A percentile compares a stretch with the other conserved stretches of the same genome.
phyloP scores from a whole-genome alignment of 352 stramenopile genomes.

The Pythium vanterpoolii region DNA sequence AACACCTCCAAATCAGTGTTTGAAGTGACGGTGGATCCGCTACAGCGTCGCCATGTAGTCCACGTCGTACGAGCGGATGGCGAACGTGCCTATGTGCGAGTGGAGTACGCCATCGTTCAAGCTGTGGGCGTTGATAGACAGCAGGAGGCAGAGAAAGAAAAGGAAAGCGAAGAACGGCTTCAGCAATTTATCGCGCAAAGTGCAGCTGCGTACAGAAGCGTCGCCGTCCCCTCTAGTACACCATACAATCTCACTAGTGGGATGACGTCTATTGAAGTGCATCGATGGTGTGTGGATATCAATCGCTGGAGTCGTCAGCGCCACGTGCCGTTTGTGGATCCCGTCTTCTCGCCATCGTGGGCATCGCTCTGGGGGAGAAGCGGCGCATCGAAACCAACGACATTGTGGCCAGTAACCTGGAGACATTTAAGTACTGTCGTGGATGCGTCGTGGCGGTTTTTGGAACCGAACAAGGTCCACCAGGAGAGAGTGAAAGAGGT shows the following conservation, averaged over 20 bases:
- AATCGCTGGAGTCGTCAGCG: slow-evolving; percentile 33
- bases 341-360: slow-evolving; percentile 23
- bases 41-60: slow-evolving; percentile 35
- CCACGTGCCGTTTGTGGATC: slow-evolving; percentile 37
- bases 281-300: slow-evolving; percentile 28
- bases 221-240: background rate
- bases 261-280: background rate
- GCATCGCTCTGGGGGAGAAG: background rate
- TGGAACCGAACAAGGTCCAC: background rate
- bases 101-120: slow-evolving; percentile 27
- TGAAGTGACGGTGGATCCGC: slow-evolving; percentile 29
- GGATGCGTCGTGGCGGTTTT: slow-evolving; percentile 18
- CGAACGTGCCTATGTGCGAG: slow-evolving; percentile 43
- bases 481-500: background rate
- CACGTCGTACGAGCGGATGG: slow-evolving; percentile 24
- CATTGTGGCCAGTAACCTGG: slow-evolving; percentile 1
- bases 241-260: background rate
- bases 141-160: background rate
- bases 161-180: background rate
- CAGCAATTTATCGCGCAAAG: background rate
- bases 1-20: slow-evolving; percentile 3
- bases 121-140: background rate
- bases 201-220: background rate
- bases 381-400: background rate
- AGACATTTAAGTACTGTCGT: slow-evolving; percentile 11